Evolutionary conservation across 1,284 basidiomycete species (phyloP), one percentile per base, ranked within the genome.

Genomic region (Moesziomyces sp.): DNA sequence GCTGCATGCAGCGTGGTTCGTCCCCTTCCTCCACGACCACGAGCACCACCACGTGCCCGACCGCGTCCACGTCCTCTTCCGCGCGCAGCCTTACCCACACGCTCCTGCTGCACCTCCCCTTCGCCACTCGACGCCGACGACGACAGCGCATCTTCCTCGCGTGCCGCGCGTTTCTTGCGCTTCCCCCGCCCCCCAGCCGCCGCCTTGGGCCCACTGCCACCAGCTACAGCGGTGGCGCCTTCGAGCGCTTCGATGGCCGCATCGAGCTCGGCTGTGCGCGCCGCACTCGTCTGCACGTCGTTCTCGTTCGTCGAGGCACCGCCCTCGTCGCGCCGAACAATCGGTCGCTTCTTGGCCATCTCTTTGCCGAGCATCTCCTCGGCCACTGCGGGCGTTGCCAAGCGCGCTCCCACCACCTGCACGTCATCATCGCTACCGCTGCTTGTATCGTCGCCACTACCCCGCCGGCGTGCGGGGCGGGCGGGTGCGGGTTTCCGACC

Each of bases 331-430:
- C 68, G 50, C 7, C 76, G 48, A 6, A 79, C 77, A 24, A 78
- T 65, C 9, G 76, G 77, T 18, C 76, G 33, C 19, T 33, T 52
- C 38, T 70, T 73, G 3, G 62, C 76, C 77, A 77, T 77, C 46
- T 75, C 76, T 30, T 78, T 79, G n/a, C 77, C 77, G 21, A 79
- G 33, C 54, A 72, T 58, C 58, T 76, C 70, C 33, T 79, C 77
- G 10, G 71, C 47, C 2, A 76, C 70, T 53, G 58, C 38, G 1
- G 65, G 50, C n/a, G 56, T 66, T 40, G 51, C 52, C 58, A 74
- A 53, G 6, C 59, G 42, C n/a, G 69, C 56, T 18, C 52, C 56
- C 8, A 73, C 66, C 43, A 64, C 55, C 50, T 73, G 55, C 42
- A 78, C 44, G 8, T 58, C 61, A 35, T 73, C 73, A 21, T 51